Evolutionary conservation across 192 early-diverging fungal species (phyloP).

Genomic region (Umbelopsis ramanniana): DNA sequence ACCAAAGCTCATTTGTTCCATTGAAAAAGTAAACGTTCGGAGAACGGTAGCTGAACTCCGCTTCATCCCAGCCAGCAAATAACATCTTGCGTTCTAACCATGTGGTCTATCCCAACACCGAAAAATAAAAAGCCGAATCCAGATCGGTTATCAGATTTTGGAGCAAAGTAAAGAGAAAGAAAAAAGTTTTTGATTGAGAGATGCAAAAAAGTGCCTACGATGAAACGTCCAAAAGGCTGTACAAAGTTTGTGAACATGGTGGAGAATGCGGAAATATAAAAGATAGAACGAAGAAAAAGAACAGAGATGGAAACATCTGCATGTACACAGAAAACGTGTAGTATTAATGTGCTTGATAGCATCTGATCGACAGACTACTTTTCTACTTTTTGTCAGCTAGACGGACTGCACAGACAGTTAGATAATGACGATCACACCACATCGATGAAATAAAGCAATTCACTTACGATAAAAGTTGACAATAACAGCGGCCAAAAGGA

Average conservation of each 20-base stretch:
- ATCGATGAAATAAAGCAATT: not conserved
- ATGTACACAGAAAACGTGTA: not conserved
- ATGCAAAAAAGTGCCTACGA: not conserved
- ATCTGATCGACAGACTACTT: not conserved
- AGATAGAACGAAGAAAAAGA: too few species aligned
- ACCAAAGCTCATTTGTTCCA: not conserved
- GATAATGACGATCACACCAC: not conserved
- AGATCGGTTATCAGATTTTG: constrained; percentile 6
- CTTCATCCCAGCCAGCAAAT: constrained; percentile 5
- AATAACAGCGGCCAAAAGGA: constrained; percentile 66
- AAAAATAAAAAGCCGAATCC: not conserved
- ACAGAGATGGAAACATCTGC: too few species aligned
- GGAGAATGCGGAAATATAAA: constrained; percentile 4
- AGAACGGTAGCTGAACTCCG: not conserved
- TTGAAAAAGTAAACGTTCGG: not conserved
- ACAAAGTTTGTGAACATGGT: not conserved
- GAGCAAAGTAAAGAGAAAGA: not conserved
- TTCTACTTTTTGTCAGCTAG: constrained; percentile 18
- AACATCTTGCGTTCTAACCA: not conserved
- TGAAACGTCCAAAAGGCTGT: not conserved
- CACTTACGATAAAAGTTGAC: constrained; percentile 70
- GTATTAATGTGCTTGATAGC: not conserved
- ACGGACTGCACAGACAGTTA: not conserved
- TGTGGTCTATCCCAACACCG: not conserved
- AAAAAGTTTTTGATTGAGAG: too few species aligned